These are phyloP conservation scores for Candida xiaguanensis DNA, from an alignment of 805 yeast genomes.

Conservation along the genomic window DNA sequence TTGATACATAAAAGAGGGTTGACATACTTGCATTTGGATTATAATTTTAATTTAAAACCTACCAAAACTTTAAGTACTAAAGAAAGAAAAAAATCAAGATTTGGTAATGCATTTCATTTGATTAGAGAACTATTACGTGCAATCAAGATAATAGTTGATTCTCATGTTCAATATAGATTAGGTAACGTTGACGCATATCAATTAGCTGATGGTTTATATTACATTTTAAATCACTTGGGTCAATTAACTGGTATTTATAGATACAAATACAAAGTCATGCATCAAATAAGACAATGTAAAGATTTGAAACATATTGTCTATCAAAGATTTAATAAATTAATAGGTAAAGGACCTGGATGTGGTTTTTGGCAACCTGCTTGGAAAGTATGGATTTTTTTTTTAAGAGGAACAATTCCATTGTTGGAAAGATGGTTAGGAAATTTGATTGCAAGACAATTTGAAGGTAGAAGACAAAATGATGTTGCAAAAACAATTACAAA, in stretches of 20 bases:
- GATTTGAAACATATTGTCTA: constrained; percentile 92
- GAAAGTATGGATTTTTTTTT: constrained; percentile 91
- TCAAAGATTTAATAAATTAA: constrained; percentile 72
- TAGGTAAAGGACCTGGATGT: constrained; percentile 98
- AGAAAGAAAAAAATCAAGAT: constrained; percentile 91
- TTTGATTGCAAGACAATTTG: constrained; percentile 86
- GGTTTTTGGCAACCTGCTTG: constrained; percentile 99
- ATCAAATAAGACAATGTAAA: constrained; percentile 92
- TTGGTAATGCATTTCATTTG: constrained; percentile 93
- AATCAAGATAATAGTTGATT: constrained; percentile 84
- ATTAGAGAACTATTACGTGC: constrained; percentile 84
- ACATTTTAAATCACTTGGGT: constrained; percentile 88
- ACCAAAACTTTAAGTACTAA: constrained; percentile 94
- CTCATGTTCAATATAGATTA: constrained; percentile 85
- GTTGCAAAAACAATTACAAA: constrained; percentile 92
- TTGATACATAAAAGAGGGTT: constrained; percentile 87
- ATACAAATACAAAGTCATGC: constrained; percentile 97
- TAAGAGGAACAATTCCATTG: constrained; percentile 88
- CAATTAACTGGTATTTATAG: constrained; percentile 95
- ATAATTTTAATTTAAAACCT: constrained; percentile 93
- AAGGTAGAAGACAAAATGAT: constrained; percentile 89
- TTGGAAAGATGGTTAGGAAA: constrained; percentile 95
- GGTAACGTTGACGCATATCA: constrained; percentile 93
- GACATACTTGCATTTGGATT: constrained; percentile 89
- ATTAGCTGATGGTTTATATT: constrained; percentile 90